Base-by-base conservation (phyloP, 23 red algal genomes). In the Gracilaria caudata region DNA sequence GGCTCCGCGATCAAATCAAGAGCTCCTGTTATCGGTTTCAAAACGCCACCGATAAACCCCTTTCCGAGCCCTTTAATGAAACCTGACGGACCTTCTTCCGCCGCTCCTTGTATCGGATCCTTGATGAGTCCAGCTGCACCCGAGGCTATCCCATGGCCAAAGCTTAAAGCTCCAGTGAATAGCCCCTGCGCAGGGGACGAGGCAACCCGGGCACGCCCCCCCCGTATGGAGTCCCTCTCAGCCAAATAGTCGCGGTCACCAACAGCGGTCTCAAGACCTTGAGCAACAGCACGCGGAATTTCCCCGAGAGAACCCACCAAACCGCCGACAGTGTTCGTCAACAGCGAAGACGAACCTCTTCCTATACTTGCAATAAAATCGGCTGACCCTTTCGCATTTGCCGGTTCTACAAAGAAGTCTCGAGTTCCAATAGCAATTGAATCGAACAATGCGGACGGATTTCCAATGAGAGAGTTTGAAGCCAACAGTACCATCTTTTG, bases 371-470 rank as follows among this genome's bases (percentile, higher is more conserved):
- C 84, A 49, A 98, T 91, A 68, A 98, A 98, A 82, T 94, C 95
- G 19, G 84, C 83, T 13, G 92, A 86, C 11, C 94, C 88, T 30
- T 88, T 92, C n/a, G 86, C 91, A 73, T 90, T 88, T 23, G 91
- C 87, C 25, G 95, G 95, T 80, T 98, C 95, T 16, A 92, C 90
- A 77, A 98, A 94, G 81, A 98, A 98, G 82, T 98, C 95, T 89
- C 89, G 86, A 34, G 95, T 88, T 26, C 95, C 95, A 21, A 94
- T 81, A 8, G 95, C 95, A 79, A 98, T 98, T 14, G 95, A 98
- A 57, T 98, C 90, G 57, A 98, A 94, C 43, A 98, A 59, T 7
- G 87, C 95, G 20, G 90, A 91, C 47, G 95, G 95, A 57, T 98
- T 98, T 10, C 95, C 95, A 24, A 98, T 82, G 13, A 98, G 79